Evolutionary conservation across 139 green algal genomes (phyloP).

Genomic region (Asterochloris erici): DNA sequence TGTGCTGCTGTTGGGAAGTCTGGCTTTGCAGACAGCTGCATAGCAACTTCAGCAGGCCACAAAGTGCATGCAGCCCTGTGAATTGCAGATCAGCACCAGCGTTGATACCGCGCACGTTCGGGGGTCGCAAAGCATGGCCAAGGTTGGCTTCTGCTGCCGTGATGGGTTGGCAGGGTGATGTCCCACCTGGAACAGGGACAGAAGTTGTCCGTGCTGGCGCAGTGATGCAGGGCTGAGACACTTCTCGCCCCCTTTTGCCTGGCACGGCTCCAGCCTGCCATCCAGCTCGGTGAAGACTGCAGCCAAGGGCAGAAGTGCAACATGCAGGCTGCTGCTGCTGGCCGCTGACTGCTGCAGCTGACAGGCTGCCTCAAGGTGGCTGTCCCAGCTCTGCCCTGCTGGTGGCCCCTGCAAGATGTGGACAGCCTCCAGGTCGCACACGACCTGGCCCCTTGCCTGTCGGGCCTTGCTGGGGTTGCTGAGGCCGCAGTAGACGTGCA

Average conservation of each 20-base stretch:
- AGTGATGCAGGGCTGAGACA: not conserved
- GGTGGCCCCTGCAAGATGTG: not conserved
- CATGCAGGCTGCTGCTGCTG: not conserved
- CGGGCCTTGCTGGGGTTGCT: conserved; percentile 28
- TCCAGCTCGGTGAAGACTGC: not conserved
- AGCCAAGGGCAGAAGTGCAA: not conserved
- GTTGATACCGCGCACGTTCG: not conserved
- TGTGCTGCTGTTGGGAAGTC: not conserved
- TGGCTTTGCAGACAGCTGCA: not conserved
- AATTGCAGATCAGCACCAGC: not conserved
- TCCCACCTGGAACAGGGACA: not conserved
- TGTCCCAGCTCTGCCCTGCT: not conserved
- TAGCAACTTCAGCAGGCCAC: not conserved
- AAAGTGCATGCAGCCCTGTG: not conserved
- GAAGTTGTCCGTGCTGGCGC: not conserved
- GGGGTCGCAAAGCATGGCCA: not conserved
- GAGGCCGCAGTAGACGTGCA: conserved; percentile 44
- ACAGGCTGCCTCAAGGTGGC: not conserved
- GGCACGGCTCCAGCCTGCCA: not conserved
- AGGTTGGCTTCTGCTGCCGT: not conserved
- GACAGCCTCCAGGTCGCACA: not conserved
- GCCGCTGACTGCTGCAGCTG: not conserved
- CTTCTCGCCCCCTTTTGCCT: not conserved
- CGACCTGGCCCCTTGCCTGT: conserved; percentile 50
- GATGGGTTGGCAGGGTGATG: not conserved